A percentile compares a stretch with the other conserved stretches of the same genome.
Evolutionary conservation across 305 asterid species (phyloP).

Genomic region (Ajuga reptans): DNA sequence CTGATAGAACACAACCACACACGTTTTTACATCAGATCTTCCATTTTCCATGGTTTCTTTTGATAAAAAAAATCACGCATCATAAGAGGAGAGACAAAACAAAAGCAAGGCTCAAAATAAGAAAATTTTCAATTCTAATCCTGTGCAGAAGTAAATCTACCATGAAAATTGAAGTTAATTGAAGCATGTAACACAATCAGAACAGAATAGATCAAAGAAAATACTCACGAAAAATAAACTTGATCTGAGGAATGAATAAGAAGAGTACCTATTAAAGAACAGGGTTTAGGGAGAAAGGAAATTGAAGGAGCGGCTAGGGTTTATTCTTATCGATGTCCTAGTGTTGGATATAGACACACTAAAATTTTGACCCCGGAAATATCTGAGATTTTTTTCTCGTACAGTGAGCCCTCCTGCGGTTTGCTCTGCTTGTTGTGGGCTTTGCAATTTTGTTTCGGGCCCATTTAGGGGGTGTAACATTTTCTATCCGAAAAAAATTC

Average conservation of each 20-base stretch:
- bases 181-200: not conserved
- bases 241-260: not conserved
- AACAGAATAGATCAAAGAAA: not conserved
- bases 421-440: not conserved
- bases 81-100: not conserved
- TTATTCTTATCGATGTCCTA: slow-evolving; percentile 20
- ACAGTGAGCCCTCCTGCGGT: slow-evolving; percentile 1
- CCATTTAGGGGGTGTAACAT: no score
- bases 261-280: not conserved
- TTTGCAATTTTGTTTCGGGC: no score
- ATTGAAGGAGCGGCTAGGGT: slow-evolving; percentile 40
- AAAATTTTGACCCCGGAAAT: not conserved
- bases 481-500: no score
- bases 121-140: not conserved
- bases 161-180: not conserved
- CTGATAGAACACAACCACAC: no score
- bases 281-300: slow-evolving; percentile 25
- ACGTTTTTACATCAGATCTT: no score
- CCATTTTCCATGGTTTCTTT: no score
- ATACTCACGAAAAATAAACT: not conserved
- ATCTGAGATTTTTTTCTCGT: not conserved
- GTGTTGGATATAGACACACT: not conserved
- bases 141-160: not conserved
- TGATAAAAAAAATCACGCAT: not conserved
- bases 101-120: not conserved